These are phyloP conservation scores for Yamadazyma laniorum DNA, from an alignment of 805 yeast genomes.

Conservation along the genomic window DNA sequence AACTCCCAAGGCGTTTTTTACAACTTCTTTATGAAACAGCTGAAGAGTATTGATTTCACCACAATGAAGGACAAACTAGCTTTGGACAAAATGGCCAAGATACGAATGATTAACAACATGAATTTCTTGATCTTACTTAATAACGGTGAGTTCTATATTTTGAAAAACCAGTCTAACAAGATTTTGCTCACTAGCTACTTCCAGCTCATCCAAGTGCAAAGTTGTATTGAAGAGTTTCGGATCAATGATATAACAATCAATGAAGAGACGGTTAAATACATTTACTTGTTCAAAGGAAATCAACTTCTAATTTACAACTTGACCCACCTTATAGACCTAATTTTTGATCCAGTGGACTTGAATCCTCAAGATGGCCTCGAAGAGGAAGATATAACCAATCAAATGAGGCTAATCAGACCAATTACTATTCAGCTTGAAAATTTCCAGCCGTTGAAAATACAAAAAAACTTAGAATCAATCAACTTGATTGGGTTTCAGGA, in stretches of 20 bases:
- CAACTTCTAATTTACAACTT: slow-evolving; percentile 21
- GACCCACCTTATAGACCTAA: slow-evolving; percentile 15
- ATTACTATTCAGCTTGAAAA: slow-evolving; percentile 25
- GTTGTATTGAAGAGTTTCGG: slow-evolving; percentile 33
- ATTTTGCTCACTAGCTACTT: slow-evolving; percentile 19
- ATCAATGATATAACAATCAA: slow-evolving; percentile 22
- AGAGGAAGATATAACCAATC: slow-evolving; percentile 11
- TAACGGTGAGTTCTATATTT: slow-evolving; percentile 39
- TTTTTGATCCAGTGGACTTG: slow-evolving; percentile 18
- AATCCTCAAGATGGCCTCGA: slow-evolving; percentile 18
- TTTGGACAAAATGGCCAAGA: slow-evolving; percentile 21
- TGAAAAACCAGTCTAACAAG: slow-evolving; percentile 29
- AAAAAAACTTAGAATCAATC: slow-evolving; percentile 25
- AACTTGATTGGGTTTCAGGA: slow-evolving; percentile 45
- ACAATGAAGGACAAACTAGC: slow-evolving; percentile 27
- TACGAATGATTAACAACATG: slow-evolving; percentile 24
- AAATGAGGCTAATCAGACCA: slow-evolving; percentile 19
- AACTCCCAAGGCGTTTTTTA: slow-evolving; percentile 14
- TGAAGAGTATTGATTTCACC: slow-evolving; percentile 33
- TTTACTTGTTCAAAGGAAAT: slow-evolving; percentile 40
- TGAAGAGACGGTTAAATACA: slow-evolving; percentile 11
- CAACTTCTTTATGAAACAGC: slow-evolving; percentile 28
- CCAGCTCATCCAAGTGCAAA: slow-evolving; percentile 30
- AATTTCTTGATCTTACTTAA: slow-evolving; percentile 36
- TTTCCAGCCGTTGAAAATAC: slow-evolving; percentile 26